Evolutionary conservation across 1,139 yeast genomes (phyloP), one percentile per base, ranked within the genome.

Genomic region (Sugiyamaella castrensis): DNA sequence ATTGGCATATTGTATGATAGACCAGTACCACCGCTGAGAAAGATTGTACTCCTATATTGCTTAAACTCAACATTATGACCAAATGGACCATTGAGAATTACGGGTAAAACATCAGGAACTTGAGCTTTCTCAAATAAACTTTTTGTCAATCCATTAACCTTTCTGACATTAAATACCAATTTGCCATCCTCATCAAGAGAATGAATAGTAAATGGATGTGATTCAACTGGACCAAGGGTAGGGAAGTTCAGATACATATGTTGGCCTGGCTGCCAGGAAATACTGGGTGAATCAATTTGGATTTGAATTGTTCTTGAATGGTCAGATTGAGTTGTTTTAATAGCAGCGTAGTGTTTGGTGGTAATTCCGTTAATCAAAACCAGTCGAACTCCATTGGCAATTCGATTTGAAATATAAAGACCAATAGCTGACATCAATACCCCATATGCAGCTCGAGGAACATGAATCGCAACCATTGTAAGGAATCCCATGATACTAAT

Each of bases 241-340:
- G 55, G 53, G 29, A 54, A 54, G 8, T 34, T 38, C 37, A 54
- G 29, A 40, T 47, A 54, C 19, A 52, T 28, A 48, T 52, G 44
- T 27, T 54, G 57, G 8, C 56, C 56, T 4, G 57, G 57, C 11
- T 12, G 16, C 57, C 57, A 54, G 6, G 41, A 32, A 9, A 52
- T 32, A 5, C 16, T 15, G 1, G 53, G 48, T 12, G 36, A 37
- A 9, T 47, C 40, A 15, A 48, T 47, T n/a, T 40, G 38, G n/a
- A 51, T 35, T 7, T 39, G 40, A 13, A 40, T 48, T 6, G 48
- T 31, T n/a, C 15, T 13, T 4, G 13, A n/a, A n/a, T 33, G 26
- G 12, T 19, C 16, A 37, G 24, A 5, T 13, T 38, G 29, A 31
- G 46, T n/a, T 13, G 15, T 10, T 28, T 7, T 8, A 11, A 24